These are phyloP conservation scores for Ogataea parapolymorpha DNA, from an alignment of 805 yeast genomes.

Conservation along the genomic window DNA sequence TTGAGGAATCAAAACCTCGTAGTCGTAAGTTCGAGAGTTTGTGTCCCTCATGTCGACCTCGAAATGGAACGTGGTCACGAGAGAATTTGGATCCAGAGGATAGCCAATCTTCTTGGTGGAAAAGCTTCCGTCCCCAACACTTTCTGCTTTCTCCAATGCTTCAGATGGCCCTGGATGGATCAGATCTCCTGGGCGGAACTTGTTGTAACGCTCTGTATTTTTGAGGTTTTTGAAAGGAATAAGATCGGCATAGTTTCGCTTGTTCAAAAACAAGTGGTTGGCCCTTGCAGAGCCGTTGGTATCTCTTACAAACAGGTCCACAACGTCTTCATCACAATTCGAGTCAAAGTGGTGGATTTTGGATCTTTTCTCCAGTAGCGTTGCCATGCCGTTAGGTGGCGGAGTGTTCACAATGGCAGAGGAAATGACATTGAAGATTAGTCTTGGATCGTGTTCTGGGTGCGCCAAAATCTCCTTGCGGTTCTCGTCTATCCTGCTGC, in stretches of 20 bases:
- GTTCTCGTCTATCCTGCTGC: constrained; percentile 32
- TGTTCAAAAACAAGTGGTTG: constrained; percentile 53
- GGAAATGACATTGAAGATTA: constrained; percentile 78
- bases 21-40: constrained; percentile 55
- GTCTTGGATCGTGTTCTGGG: constrained; percentile 70
- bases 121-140: constrained; percentile 5
- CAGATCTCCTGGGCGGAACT: constrained; percentile 22
- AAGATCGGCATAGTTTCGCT: constrained; percentile 71
- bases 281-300: constrained; percentile 48
- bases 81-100: constrained; percentile 52
- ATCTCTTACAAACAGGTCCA: constrained; percentile 64
- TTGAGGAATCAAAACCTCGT: constrained; percentile 69
- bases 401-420: constrained; percentile 93
- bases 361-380: constrained; percentile 63
- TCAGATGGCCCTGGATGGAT: constrained; percentile 44
- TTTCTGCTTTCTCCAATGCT: constrained; percentile 13
- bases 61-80: constrained; percentile 70
- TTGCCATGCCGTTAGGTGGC: constrained; percentile 86
- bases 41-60: constrained; percentile 55
- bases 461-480: constrained; percentile 39
- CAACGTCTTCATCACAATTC: constrained; percentile 72
- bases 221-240: constrained; percentile 45
- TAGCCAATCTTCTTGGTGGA: constrained; percentile 38
- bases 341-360: constrained; percentile 63
- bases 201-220: constrained; percentile 10